Evolutionary conservation across 495 filamentous ascomycete genomes (phyloP), one percentile per base, ranked within the genome.

Genomic region (Daldinia concentrica): DNA sequence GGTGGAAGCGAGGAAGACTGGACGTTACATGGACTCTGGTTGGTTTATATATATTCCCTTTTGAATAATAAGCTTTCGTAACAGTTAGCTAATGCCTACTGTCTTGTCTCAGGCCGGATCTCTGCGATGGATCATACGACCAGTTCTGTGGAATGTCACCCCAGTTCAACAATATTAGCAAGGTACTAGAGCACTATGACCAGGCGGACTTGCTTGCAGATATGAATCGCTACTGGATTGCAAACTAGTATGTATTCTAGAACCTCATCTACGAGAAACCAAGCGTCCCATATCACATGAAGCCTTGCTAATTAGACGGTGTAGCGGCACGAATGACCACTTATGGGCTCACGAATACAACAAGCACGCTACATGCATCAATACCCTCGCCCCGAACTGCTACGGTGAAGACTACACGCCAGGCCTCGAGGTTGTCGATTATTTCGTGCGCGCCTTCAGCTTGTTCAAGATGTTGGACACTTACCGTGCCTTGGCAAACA

Each of bases 281-380:
- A 43, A 51, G 45, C 15, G 17, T n/a, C 15, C 37, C 37, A 6
- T n/a, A 43, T 6, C 39, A 19, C 29, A 43, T 43, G 37, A 6
- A 6, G 32, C n/a, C 24, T 24, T 56, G 41, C 70, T 73, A 26
- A 68, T 52, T 9, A 60, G 19, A 11, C 11, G 30, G 1, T 41
- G 43, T 62, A 77, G 78, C 50, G 83, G 92, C 30, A 82, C 89
- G 52, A 90, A 92, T 71, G 84, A 88, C 55, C 79, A 83, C 27
- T 84, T 97, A 58, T 97, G 93, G 93, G 80, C 91, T 73, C 93
- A 96, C 72, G 93, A 97, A 75, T 97, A 91, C 91, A 88, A 86
- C 74, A 97, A 95, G 74, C 94, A 97, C 73, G 93, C 86, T 14
- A 91, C 89, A 1, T 92, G 90, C 79, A 86, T 92, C 72, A 88